Conservation (phyloP, 345 rosid genomes). For the Ricinus communis region DNA sequence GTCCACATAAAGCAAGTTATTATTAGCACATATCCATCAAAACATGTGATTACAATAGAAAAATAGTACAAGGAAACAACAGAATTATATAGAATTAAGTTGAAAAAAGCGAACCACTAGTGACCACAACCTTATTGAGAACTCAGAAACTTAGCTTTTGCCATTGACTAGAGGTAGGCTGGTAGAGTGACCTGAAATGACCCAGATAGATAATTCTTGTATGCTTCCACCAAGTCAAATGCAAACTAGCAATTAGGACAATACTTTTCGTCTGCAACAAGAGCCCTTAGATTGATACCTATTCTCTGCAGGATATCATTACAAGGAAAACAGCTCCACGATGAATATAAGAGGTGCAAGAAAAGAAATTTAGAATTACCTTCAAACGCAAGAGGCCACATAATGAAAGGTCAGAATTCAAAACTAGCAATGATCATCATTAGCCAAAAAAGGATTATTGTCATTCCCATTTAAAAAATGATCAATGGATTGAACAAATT, state of each 20-base stretch:
- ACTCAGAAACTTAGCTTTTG: neutral
- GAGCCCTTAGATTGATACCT: too few relatives aligned
- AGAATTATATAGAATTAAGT: neutral
- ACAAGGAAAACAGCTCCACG: neutral
- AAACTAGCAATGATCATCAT: too few relatives aligned
- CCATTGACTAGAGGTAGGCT: neutral
- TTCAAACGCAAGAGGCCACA: neutral
- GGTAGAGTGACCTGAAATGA: neutral
- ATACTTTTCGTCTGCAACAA: neutral
- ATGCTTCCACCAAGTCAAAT: neutral
- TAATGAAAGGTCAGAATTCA: too few relatives aligned
- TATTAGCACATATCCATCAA: neutral
- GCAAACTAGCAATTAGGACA: neutral
- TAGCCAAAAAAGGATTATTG: too few relatives aligned
- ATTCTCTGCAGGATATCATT: neutral
- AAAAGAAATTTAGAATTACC: conserved; percentile 5
- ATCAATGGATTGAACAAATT: too few relatives aligned
- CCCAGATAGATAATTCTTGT: neutral
- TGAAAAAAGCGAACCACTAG: too few relatives aligned
- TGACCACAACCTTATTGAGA: neutral
- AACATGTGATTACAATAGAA: neutral
- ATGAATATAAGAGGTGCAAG: neutral
- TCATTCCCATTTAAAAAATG: too few relatives aligned
- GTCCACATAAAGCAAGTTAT: neutral
- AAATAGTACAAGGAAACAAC: neutral